These are phyloP conservation scores for Hypsizygus ulmarius DNA, from an alignment of 1,284 basidiomycete genomes.

Conservation along the genomic window DNA sequence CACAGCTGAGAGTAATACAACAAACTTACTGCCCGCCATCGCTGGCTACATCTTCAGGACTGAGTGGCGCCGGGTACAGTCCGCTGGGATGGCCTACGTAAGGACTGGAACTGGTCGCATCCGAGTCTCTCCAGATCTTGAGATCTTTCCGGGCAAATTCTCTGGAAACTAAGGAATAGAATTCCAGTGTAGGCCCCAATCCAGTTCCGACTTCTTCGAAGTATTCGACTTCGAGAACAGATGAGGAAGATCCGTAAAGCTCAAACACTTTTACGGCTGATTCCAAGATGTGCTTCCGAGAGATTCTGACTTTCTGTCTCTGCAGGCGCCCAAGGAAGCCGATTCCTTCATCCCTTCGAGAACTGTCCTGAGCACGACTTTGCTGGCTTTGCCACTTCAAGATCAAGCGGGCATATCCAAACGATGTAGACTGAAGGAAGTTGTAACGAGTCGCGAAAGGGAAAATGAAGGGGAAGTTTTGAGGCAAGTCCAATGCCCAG, in stretches of 20 bases:
- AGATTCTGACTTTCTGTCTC: conserved; percentile 96
- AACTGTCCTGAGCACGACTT: conserved; percentile 67
- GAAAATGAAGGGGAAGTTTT: conserved; percentile 96
- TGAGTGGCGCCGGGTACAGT: conserved; percentile 86
- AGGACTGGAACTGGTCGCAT: conserved; percentile 55
- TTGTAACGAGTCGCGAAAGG: conserved; percentile 96
- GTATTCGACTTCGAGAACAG: conserved; percentile 96
- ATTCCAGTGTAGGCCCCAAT: conserved; percentile 96
- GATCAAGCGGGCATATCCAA: conserved; percentile 94
- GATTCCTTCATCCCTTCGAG: conserved; percentile 85
- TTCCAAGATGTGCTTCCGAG: conserved; percentile 90
- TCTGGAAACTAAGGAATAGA: conserved; percentile 91
- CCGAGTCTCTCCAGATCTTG: conserved; percentile 89
- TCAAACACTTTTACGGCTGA: conserved; percentile 99
- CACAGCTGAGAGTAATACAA: not conserved
- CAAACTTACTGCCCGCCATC: conserved; percentile 68
- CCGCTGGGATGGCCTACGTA: conserved; percentile 84
- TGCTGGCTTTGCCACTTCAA: conserved; percentile 87
- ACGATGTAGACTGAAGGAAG: conserved; percentile 96
- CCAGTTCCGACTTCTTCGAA: conserved; percentile 99
- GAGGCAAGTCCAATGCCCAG: conserved; percentile 94
- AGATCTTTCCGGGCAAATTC: conserved; percentile 89
- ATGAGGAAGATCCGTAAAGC: conserved; percentile 90
- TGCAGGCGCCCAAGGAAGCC: conserved; percentile 90
- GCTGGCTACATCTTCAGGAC: conserved; percentile 57